Conservation (phyloP, 2,329 filamentous ascomycete genomes). For the Colletotrichum sp. region DNA sequence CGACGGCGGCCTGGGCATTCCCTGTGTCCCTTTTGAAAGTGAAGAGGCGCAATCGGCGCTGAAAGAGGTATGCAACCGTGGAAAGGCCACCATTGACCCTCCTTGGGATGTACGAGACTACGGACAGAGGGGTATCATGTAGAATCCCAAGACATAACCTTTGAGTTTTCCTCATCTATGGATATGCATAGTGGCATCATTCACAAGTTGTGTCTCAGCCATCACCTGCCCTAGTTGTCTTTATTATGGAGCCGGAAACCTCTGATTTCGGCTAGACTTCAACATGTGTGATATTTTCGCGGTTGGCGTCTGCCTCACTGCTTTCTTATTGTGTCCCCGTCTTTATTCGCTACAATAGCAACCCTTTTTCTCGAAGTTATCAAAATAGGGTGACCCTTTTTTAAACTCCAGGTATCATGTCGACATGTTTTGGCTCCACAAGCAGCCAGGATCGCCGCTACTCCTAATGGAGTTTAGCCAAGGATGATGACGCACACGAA, state of each 20-base stretch:
- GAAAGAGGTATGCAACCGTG: constrained; percentile 31
- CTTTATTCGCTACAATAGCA: background rate
- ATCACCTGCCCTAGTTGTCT: background rate
- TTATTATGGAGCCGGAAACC: background rate
- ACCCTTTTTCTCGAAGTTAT: background rate
- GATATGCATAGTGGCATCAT: background rate
- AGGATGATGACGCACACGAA: background rate
- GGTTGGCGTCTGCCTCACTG: background rate
- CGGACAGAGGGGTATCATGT: background rate
- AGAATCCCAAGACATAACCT: background rate
- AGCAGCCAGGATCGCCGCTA: background rate
- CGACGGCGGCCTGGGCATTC: constrained; percentile 36
- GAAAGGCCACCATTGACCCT: constrained; percentile 24
- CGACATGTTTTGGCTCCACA: background rate
- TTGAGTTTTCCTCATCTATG: background rate
- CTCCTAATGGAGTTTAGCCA: background rate
- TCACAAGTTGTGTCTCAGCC: background rate
- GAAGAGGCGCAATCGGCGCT: constrained; percentile 33
- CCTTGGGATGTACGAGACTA: constrained; percentile 15
- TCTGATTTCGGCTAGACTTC: background rate
- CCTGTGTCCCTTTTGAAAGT: constrained; percentile 39
- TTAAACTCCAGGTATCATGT: background rate
- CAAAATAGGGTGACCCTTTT: background rate
- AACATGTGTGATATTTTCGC: background rate
- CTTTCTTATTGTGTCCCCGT: background rate